A percentile compares a stretch with the other conserved stretches of the same genome.
These are phyloP conservation scores for Agrostemma githago DNA, from an alignment of 148 eudicot genomes.

Conservation along the genomic window DNA sequence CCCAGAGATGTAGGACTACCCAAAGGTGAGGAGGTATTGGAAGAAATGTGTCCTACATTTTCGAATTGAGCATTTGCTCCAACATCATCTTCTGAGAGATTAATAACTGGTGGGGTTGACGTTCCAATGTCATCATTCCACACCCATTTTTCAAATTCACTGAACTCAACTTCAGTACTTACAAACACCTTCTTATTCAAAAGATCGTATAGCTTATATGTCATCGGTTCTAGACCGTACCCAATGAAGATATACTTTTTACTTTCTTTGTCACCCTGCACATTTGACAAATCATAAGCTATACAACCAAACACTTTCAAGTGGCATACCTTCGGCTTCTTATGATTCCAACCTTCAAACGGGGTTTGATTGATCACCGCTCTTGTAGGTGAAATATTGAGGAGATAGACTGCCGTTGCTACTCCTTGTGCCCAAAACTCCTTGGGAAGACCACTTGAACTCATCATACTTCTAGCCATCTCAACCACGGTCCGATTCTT, in stretches of 20 bases:
- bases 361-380: background rate
- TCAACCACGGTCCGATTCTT: background rate
- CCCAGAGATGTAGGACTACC: no score
- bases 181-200: background rate
- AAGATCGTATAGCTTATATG: background rate
- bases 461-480: background rate
- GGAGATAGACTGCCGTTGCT: background rate
- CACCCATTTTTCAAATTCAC: background rate
- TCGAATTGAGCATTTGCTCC: no score
- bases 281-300: background rate
- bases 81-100: no score
- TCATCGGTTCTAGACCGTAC: background rate
- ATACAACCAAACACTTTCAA: background rate
- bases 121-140: no score
- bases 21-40: no score
- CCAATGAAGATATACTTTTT: background rate
- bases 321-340: background rate
- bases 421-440: background rate
- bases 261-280: background rate
- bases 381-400: background rate
- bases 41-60: no score
- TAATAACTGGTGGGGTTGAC: no score
- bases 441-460: background rate
- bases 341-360: background rate
- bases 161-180: background rate